Evolutionary conservation across 1,284 basidiomycete genomes (phyloP), one percentile per base, ranked within the genome.

Genomic region (Cutaneotrichosporon sp.): DNA sequence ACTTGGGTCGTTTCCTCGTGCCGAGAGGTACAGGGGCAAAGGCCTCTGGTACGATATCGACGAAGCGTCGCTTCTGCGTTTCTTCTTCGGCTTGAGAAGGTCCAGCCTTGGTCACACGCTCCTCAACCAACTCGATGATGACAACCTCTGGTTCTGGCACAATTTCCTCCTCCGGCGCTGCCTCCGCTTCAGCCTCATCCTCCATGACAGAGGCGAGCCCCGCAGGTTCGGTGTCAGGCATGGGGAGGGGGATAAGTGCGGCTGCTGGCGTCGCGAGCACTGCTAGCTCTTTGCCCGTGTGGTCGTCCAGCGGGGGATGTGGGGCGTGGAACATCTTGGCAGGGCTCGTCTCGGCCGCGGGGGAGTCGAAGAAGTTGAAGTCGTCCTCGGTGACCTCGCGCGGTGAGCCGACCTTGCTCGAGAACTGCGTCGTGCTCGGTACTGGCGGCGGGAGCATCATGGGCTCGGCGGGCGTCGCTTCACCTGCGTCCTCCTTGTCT

Each of bases 331-430:
- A 53, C 6, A 53, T 24, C 51, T 53, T 53, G 22, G 46, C 34
- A 53, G 29, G 54, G 61, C 49, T 57, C 56, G 13, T 49, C n/a
- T 63, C 52, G 16, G 54, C 50, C 14, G 51, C 54, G n/a, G 75
- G 74, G 24, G 74, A 75, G 65, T 78, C 76, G 62, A 78, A 75
- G 59, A 78, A 78, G 27, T 71, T 71, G 62, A 78, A 78, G 58
- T 78, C 76, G 62, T 77, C 76, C 56, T 77, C 76, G 6, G 76
- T 78, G 47, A 78, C 47, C 6, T 46, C 16, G 31, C 55, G 25
- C 24, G 55, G 45, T 18, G 47, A 50, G 18, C 24, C 24, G 4
- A 29, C 27, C 16, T 50, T 50, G 47, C 43, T 47, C 8, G 43
- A 49, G 2, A 42, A 24, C 34, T 57, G 55, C 2, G 55, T 57